Evolutionary conservation across 176 grass and related monocot genomes (phyloP).

Genomic region (Triticum urartu): DNA sequence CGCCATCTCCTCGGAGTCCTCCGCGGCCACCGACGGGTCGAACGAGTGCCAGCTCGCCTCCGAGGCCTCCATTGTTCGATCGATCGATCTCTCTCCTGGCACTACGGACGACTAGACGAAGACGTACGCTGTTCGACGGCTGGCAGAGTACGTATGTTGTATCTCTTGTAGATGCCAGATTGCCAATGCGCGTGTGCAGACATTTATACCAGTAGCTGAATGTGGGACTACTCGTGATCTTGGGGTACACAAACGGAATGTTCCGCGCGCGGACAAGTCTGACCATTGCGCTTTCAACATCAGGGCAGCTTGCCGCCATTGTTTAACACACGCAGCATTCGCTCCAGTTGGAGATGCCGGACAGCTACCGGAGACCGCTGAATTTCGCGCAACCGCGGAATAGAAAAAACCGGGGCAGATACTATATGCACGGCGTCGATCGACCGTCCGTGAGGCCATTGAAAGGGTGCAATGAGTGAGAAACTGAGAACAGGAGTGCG

Average conservation of each 20-base stretch:
- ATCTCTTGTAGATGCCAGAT: background rate
- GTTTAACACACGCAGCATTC: constrained; percentile 28
- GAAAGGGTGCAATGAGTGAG: constrained; percentile 15
- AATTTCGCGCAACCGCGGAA: constrained; percentile 15
- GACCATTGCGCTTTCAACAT: constrained; percentile 41
- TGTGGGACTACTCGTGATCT: background rate
- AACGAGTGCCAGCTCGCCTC: constrained; percentile 75
- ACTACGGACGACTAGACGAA: background rate
- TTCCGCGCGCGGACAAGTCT: constrained; percentile 40
- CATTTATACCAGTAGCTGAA: constrained; percentile 10
- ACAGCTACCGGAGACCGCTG: constrained; percentile 32
- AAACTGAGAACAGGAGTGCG: background rate
- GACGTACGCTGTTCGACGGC: background rate
- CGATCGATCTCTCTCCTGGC: no score
- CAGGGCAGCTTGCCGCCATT: constrained; percentile 11
- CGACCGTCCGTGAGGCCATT: constrained; percentile 6
- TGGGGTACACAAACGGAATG: constrained; percentile 1
- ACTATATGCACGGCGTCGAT: background rate
- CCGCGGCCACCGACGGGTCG: constrained; percentile 44
- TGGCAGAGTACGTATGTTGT: background rate
- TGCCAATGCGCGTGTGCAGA: background rate
- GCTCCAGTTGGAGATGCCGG: constrained; percentile 43
- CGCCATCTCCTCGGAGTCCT: constrained; percentile 81
- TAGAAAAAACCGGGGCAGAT: constrained; percentile 19
- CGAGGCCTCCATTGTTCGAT: constrained; percentile 28